Base-by-base conservation (phyloP, 306 rosid genomes). In the Echinosophora koreensis region DNA sequence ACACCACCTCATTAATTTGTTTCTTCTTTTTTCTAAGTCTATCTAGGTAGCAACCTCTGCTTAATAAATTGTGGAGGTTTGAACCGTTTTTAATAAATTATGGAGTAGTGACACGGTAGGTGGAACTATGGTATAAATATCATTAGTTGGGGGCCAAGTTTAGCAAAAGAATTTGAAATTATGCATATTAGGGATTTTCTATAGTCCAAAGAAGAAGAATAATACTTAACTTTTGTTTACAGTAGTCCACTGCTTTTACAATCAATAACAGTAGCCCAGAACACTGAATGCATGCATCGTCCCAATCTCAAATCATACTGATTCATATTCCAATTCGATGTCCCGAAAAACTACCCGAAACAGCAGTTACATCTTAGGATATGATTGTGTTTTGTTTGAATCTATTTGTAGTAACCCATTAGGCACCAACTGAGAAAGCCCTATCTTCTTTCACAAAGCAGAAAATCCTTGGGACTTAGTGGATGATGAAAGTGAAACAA, bases 401-500 rank as follows among this genome's bases (percentile, higher is more conserved):
- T 8, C 71, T 47, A 64, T 32, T 47, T 77, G 49, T 59, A 18
- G 65, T 18, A 57, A 30, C 22, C 16, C 41, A n/a, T 60, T 41
- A 39, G 59, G 52, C 8, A 49, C 41, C 58, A 8, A 14, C 1
- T 12, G 50, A 47, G 3, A 56, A 69, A 51, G 62, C 22, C 27
- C 6, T 6, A 37, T 74, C 37, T 70, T 71, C 28, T 68, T 71
- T 66, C 4, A 3, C 42, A 72, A 52, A 54, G 83, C 44, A 57
- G 16, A 28, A 74, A 63, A 59, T 59, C 32, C 35, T 6, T 49
- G 56, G 70, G 56, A 76, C 44, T 8, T 18, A 55, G 87, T 62
- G 80, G 65, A 51, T 30, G 32, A 60, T 66, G 52, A 80, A 71
- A 52, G 71, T 55, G 78, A 77, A 66, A 84, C 64, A 42, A 58